Evolutionary conservation across 805 yeast species (phyloP), one percentile per base, ranked within the genome.

Genomic region (Cyberlindnera subsufficiens): DNA sequence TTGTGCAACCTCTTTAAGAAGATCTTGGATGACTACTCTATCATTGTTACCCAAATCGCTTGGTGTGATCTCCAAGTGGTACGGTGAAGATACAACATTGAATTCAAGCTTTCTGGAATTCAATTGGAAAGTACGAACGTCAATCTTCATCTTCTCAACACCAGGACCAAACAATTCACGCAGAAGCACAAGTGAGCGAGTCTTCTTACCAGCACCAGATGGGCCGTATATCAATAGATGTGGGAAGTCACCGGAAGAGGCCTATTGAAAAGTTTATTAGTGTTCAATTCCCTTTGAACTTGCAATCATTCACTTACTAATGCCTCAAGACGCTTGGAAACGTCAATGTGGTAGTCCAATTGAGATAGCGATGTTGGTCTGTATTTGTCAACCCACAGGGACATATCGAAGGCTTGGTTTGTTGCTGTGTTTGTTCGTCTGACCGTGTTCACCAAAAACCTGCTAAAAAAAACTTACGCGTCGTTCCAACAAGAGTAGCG

Each of bases 41-140:
- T 93, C 99, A 59, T 89, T 88, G 62, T 84, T 88, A 6, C 98
- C 98, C 82, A 93, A 83, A 64, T 93, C 99, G 46, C 93, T 78
- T 7, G 99, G 99, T 3, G 98, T 93, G 55, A 93, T 86, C 60
- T 93, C 99, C 49, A 90, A 66, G 64, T 93, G 99, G 59, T 82
- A 79, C 0, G 91, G 86, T 10, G 95, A 83, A 35, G 96, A 85
- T n/a, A 93, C 86, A 18, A 93, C 89, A 56, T 88, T 93, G 64
- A 93, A 82, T 56, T 93, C 98, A 43, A 93, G 65, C 60, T 88
- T 91, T 38, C 90, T 69, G 8, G 86, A 72, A 10, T 80, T 68
- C 0, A 95, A 84, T 30, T 78, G 79, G 58, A 91, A 86, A 2
- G 85, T 80, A 53, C 95, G 83, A 31, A 90, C 86, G 59, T 93